Evolutionary conservation across 2,329 filamentous ascomycete genomes (phyloP), one percentile per base, ranked within the genome.

Genomic region (Pyrenochaeta sp.): DNA sequence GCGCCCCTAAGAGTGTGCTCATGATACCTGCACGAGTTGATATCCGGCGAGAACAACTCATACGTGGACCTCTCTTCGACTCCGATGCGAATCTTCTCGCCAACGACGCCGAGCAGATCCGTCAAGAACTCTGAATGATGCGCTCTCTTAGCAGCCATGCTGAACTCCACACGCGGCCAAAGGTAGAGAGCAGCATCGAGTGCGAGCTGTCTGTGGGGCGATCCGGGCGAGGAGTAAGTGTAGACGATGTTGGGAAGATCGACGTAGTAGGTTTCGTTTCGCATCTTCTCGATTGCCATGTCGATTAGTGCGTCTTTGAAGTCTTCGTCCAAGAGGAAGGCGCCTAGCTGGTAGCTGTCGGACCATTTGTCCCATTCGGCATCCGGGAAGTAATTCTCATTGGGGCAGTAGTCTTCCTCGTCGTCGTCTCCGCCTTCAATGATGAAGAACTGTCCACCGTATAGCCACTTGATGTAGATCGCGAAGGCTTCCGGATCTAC

Each of bases 261-360:
- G 2, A 40, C 10, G 19, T 12, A 7, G 13, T 10, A 25, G 2
- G 13, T 15, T 2, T 28, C 13, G 2, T 56, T 22, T 2, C 19
- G 22, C 39, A 50, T 46, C 30, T 50, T 53, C 24, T 58, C 55
- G 13, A 53, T 49, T 9, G 27, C 30, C 28, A 48, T 12, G 46
- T 58, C 50, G 19, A 58, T 58, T 28, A 58, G 22, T 10, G 34
- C 28, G 27, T 53, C 55, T 13, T 42, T 53, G 50, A 53, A 58
- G 12, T 58, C 50, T 2, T 32, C 9, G 34, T 54, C 55, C 22
- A 53, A 50, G 15, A 58, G 24, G 19, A 54, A 54, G n/a, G 43
- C 10, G 24, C 44, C 50, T 13, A 58, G 46, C 22, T 32, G 7
- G 25, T 54, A 58, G 36, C 36, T n/a, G 36, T n/a, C 4, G 13